Percentiles rank a stretch among this genome's conserved stretches.
Conservation (phyloP, 331 rosid species). For the Quercus lobata region DNA sequence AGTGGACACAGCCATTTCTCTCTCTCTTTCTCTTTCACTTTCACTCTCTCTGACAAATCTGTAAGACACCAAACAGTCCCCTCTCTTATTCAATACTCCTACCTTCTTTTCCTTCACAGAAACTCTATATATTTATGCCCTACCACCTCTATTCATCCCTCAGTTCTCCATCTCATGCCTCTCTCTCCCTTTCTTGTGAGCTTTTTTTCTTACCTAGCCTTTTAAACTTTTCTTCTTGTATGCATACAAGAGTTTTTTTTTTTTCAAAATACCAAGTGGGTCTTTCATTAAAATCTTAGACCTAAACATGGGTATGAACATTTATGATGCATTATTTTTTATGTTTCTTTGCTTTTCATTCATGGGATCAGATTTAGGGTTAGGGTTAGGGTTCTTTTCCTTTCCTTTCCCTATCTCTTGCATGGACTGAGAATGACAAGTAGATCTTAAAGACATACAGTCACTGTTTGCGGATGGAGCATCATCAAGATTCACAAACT, state of each 20-base stretch:
- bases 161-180: constrained; percentile 23
- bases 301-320: not conserved
- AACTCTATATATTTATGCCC: constrained; percentile 38
- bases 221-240: not conserved
- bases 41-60: too few relatives aligned
- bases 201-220: not conserved
- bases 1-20: too few relatives aligned
- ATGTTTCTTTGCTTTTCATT: constrained; percentile 8
- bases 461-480: constrained; percentile 79
- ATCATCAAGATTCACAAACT: constrained; percentile 94
- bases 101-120: constrained; percentile 7
- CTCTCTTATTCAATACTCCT: not conserved
- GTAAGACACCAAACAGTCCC: too few relatives aligned
- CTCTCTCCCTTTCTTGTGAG: not conserved
- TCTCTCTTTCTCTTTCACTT: too few relatives aligned
- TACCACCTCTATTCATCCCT: constrained; percentile 18
- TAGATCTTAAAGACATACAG: constrained; percentile 32
- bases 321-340: not conserved
- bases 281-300: constrained; percentile 11
- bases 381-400: constrained; percentile 47
- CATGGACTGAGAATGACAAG: constrained; percentile 12
- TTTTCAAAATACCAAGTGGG: constrained; percentile 13
- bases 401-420: constrained; percentile 6
- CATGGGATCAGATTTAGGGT: constrained; percentile 23
- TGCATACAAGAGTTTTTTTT: not conserved